Percentiles rank a stretch among this genome's conserved stretches.
Evolutionary conservation across 2,329 filamentous ascomycete genomes (phyloP).

Genomic region (Aspergillus glaucus): DNA sequence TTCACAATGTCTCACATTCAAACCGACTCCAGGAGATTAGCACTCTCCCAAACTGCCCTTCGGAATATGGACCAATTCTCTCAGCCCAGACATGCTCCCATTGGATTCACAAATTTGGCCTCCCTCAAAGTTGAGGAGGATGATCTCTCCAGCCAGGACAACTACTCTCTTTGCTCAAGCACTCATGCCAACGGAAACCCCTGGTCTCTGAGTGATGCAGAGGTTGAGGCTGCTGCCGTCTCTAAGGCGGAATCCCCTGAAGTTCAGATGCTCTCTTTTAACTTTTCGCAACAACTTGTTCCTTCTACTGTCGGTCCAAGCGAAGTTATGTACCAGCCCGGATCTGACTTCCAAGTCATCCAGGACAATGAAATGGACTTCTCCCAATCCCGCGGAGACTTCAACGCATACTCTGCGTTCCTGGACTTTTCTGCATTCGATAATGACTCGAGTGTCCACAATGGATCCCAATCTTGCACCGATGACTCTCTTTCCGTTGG

Average conservation of each 20-base stretch:
- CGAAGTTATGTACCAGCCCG: constrained; percentile 33
- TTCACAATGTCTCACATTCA: constrained; percentile 35
- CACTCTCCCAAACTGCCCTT: constrained; percentile 26
- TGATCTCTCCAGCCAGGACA: constrained; percentile 38
- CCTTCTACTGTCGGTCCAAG: constrained; percentile 32
- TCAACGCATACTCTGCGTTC: constrained; percentile 31
- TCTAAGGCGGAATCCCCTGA: constrained; percentile 35
- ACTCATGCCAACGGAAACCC: constrained; percentile 28
- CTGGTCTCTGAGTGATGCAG: constrained; percentile 35
- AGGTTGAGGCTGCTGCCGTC: constrained; percentile 32
- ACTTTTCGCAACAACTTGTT: constrained; percentile 36
- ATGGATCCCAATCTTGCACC: constrained; percentile 25
- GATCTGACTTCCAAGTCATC: constrained; percentile 33
- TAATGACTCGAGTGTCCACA: constrained; percentile 32
- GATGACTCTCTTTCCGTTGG: constrained; percentile 34
- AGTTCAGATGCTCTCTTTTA: constrained; percentile 38
- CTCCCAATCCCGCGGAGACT: constrained; percentile 28
- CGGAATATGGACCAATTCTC: constrained; percentile 28
- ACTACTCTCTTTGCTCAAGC: constrained; percentile 37
- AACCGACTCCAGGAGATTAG: constrained; percentile 31
- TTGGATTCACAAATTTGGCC: constrained; percentile 32
- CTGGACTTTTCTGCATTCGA: constrained; percentile 37
- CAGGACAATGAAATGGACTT: constrained; percentile 33
- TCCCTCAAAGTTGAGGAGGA: constrained; percentile 38
- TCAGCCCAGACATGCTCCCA: constrained; percentile 30